These are phyloP conservation scores for Paralagenidium karlingii DNA, from an alignment of 352 stramenopile genomes.

Conservation along the genomic window DNA sequence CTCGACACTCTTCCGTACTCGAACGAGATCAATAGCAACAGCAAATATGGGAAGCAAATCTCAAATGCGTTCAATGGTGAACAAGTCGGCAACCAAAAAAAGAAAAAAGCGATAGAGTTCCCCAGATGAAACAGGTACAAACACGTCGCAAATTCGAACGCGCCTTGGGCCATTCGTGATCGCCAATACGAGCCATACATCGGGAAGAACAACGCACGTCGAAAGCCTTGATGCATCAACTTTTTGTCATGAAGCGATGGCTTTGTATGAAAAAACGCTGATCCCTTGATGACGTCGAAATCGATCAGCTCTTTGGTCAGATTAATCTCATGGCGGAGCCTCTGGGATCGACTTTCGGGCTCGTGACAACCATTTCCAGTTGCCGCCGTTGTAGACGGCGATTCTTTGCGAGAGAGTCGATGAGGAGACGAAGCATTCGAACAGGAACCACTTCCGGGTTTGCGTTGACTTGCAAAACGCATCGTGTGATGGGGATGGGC, in stretches of 20 bases:
- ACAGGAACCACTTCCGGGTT: too few relatives aligned
- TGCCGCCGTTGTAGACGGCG: too few relatives aligned
- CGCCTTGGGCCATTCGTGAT: conserved; percentile 57
- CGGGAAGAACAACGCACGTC: conserved; percentile 51
- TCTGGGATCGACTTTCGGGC: too few relatives aligned
- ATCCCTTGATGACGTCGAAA: conserved; percentile 83
- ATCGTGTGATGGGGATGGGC: too few relatives aligned
- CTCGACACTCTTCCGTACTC: conserved; percentile 69
- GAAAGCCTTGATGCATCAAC: conserved; percentile 57
- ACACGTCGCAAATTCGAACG: conserved; percentile 2
- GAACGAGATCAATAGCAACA: conserved; percentile 51
- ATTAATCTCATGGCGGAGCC: conserved; percentile 44
- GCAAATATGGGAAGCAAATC: conserved; percentile 34
- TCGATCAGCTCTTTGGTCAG: conserved; percentile 69
- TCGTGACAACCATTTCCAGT: too few relatives aligned
- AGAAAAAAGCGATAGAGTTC: conserved; percentile 27
- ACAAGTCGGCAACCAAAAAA: conserved; percentile 25
- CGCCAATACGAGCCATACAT: conserved; percentile 67
- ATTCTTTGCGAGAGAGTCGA: too few relatives aligned
- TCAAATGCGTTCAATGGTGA: conserved; percentile 56
- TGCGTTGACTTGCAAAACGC: too few relatives aligned
- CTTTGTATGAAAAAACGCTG: conserved; percentile 78
- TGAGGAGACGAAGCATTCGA: too few relatives aligned
- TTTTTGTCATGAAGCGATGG: conserved; percentile 70
- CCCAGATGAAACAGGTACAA: conserved; percentile 1